phyloP scores from a whole-genome alignment of 192 early-diverging fungal species.

The Backusella tarrabulga region DNA sequence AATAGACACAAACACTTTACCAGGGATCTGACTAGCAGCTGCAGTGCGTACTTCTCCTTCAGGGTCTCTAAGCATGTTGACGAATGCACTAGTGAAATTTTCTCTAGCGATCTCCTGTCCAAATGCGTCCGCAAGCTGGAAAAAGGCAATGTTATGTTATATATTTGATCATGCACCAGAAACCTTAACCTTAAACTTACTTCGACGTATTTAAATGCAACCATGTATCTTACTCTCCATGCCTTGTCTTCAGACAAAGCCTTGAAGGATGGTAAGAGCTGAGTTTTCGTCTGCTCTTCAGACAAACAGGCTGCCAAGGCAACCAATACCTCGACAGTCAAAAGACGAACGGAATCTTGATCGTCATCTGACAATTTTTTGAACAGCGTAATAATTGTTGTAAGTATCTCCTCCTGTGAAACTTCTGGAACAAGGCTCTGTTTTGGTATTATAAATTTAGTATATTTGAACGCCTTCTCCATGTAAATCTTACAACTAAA shows the following conservation, averaged over 20 bases:
- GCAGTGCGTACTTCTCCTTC: conserved; percentile 98
- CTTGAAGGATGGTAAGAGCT: conserved; percentile 74
- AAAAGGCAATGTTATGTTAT: background rate
- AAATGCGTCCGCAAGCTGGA: conserved; percentile 76
- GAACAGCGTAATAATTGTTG: conserved; percentile 88
- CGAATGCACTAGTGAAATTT: conserved; percentile 84
- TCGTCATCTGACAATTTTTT: conserved; percentile 79
- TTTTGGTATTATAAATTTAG: conserved; percentile 4
- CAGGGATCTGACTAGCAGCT: conserved; percentile 89
- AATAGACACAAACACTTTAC: background rate
- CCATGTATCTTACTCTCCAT: conserved; percentile 99
- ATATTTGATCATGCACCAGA: background rate
- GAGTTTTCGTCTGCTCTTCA: conserved; percentile 72
- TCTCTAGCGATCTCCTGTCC: conserved; percentile 79
- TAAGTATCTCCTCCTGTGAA: conserved; percentile 71
- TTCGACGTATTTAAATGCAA: conserved; percentile 97
- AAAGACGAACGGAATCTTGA: conserved; percentile 96
- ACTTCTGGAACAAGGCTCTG: conserved; percentile 39
- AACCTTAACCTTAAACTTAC: conserved; percentile 41
- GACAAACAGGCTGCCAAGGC: conserved; percentile 81
- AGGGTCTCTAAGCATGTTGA: conserved; percentile 87
- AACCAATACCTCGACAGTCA: conserved; percentile 91
- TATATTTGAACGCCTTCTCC: background rate
- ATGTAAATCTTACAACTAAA: conserved; percentile 55
- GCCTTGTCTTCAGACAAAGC: conserved; percentile 87